Evolutionary conservation across 352 stramenopile species (phyloP).

Genomic region (Hyaloperonospora arabidopsidis): DNA sequence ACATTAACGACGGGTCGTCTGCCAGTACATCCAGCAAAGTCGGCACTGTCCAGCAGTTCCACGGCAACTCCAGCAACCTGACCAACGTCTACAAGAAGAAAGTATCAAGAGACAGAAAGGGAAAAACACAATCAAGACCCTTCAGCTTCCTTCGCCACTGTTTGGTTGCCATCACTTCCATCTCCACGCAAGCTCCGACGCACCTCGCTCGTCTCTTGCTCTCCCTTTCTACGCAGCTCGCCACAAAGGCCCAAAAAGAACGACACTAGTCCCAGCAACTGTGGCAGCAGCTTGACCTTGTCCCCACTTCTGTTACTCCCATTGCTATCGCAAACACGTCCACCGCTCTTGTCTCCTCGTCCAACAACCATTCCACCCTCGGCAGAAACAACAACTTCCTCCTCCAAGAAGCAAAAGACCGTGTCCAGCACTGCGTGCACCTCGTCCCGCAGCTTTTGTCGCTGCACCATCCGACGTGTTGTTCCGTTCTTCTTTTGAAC

Average conservation of each 20-base stretch:
- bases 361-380: no score
- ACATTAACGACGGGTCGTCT: conserved; percentile 40
- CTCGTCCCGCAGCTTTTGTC: conserved; percentile 35
- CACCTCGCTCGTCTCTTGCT: conserved; percentile 15
- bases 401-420: conserved; percentile 43
- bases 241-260: conserved; percentile 42
- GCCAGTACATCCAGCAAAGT: conserved; percentile 54
- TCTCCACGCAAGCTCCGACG: neutral
- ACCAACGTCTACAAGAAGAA: conserved; percentile 32
- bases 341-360: no score
- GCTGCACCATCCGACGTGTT: conserved; percentile 4
- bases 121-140: neutral
- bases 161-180: neutral
- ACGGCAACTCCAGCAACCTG: conserved; percentile 60
- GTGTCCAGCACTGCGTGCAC: conserved; percentile 47
- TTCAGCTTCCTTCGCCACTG: neutral
- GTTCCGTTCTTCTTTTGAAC: conserved; percentile 1
- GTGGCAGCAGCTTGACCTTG: conserved; percentile 38
- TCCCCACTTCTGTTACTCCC: neutral
- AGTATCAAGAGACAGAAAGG: neutral
- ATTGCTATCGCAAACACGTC: conserved; percentile 9
- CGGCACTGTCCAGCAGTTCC: conserved; percentile 40
- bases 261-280: conserved; percentile 54
- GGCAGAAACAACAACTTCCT: conserved; percentile 22
- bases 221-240: conserved; percentile 17